Base-by-base conservation (phyloP, 768 basidiomycete species). In the Exsudoporus frostii region DNA sequence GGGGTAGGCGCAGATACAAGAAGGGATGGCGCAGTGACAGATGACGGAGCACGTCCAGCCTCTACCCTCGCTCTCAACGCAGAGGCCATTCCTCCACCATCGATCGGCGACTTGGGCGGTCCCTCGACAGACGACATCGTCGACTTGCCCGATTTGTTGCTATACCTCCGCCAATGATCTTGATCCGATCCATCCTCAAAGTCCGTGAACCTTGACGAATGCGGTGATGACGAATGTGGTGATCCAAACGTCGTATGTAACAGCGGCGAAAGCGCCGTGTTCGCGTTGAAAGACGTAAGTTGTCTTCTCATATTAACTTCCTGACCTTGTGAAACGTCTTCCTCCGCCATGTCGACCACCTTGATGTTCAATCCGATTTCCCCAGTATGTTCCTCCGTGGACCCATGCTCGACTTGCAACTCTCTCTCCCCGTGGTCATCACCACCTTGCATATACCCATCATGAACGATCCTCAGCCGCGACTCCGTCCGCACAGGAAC, bases 181-280 rank as follows among this genome's bases (percentile, higher is more conserved):
- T 60, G 59, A 56, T 66, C 66, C 5, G 65, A 63, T 29, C 61
- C 64, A 15, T 65, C 69, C 37, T 69, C 69, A 13, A 50, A 17
- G 22, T 71, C 68, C 29, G 70, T 68, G 44, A 59, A 64, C 52
- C 62, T 55, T 33, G 66, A 66, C 17, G 72, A 67, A 56, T 65
- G 56, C 4, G 74, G 76, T 15, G n/a, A n/a, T 33, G 66, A 66
- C 17, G 72, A 67, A 56, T 65, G 56, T 3, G 74, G 76, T 15
- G 76, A 76, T 39, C 72, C 67, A 59, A 79, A 78, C 9, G 67
- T 66, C 30, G 76, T 70, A 60, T 77, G 75, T 38, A 77, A 59
- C 8, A 76, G 50, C 17, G 76, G 76, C 8, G 75, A 74, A 1
- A 69, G 41, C 32, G 57, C 30, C 34, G 15, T 24, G 48, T 59